Conservation (phyloP, 495 filamentous ascomycete species). For the Neurospora sp. region DNA sequence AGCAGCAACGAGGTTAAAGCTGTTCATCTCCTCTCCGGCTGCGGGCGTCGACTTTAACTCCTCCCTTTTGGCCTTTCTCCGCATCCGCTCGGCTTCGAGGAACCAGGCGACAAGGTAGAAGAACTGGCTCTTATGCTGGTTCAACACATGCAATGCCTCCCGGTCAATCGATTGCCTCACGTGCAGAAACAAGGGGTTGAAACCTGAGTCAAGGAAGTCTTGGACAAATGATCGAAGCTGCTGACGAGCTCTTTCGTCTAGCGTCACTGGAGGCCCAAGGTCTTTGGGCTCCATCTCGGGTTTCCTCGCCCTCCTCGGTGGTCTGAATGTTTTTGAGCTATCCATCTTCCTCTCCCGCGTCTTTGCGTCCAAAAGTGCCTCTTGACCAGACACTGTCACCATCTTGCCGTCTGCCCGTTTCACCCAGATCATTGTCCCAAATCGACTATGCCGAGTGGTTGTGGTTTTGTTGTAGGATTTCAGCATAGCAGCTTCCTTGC, state of each 20-base stretch:
- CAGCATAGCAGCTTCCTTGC: conserved; percentile 71
- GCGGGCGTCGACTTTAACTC: conserved; percentile 30
- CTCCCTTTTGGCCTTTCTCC: conserved; percentile 47
- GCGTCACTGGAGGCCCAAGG: conserved; percentile 59
- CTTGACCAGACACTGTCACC: conserved; percentile 81
- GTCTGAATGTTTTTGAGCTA: conserved; percentile 79
- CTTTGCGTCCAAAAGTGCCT: conserved; percentile 63
- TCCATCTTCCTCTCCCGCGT: conserved; percentile 81
- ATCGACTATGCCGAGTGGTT: conserved; percentile 84
- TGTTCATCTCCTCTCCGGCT: conserved; percentile 51
- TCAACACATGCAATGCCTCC: conserved; percentile 73
- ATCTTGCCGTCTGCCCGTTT: conserved; percentile 74
- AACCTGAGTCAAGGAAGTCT: conserved; percentile 89
- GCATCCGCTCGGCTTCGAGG: conserved; percentile 73
- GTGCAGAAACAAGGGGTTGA: conserved; percentile 86
- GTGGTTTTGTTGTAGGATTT: conserved; percentile 67
- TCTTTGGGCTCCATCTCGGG: conserved; percentile 60
- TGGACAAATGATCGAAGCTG: conserved; percentile 77
- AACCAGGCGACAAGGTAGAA: conserved; percentile 96
- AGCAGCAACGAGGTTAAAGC: conserved; percentile 75
- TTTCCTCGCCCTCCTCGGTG: conserved; percentile 53
- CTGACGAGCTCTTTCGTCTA: conserved; percentile 57
- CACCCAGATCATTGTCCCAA: conserved; percentile 96
- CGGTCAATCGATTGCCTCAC: conserved; percentile 83
- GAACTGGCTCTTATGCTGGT: conserved; percentile 67